Evolutionary conservation across 2,329 filamentous ascomycete species (phyloP).

Genomic region (Claviceps arundinis): DNA sequence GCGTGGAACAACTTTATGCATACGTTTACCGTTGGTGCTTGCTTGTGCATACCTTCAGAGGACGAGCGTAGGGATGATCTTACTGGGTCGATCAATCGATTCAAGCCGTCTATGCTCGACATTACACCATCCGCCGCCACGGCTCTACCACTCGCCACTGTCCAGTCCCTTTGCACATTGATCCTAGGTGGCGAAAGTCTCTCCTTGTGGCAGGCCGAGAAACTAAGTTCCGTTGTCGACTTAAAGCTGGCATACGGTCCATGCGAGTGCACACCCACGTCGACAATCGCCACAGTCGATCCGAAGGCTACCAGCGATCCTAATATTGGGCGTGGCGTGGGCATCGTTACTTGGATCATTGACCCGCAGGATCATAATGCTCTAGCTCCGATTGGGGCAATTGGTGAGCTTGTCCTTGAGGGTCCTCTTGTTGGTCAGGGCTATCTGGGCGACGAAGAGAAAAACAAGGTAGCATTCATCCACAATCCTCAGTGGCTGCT

Average conservation of each 20-base stretch:
- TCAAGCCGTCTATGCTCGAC: constrained; percentile 2
- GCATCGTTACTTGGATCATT: constrained; percentile 15
- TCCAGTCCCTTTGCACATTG: constrained; percentile 1
- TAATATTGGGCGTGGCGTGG: constrained; percentile 1
- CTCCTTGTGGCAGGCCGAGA: background rate
- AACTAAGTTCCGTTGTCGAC: background rate
- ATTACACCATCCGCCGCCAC: constrained; percentile 3
- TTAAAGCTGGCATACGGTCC: constrained; percentile 10
- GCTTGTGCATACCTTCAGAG: constrained; percentile 10
- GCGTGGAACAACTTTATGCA: constrained; percentile 3
- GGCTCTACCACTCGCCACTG: background rate
- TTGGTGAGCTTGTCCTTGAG: constrained; percentile 24
- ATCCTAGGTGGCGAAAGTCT: constrained; percentile 2
- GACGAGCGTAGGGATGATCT: constrained; percentile 6
- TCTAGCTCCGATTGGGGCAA: constrained; percentile 14
- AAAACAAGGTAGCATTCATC: constrained; percentile 32
- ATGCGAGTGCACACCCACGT: constrained; percentile 8
- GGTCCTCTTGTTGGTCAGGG: constrained; percentile 33
- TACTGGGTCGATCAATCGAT: constrained; percentile 2
- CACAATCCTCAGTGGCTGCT: constrained; percentile 25
- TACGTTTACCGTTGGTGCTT: constrained; percentile 5
- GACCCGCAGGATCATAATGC: constrained; percentile 12
- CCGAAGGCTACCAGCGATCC: background rate
- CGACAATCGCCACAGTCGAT: background rate
- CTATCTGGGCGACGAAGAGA: constrained; percentile 31